These are phyloP conservation scores for Gymnopilus junonius DNA, from an alignment of 768 basidiomycete genomes.

Conservation along the genomic window DNA sequence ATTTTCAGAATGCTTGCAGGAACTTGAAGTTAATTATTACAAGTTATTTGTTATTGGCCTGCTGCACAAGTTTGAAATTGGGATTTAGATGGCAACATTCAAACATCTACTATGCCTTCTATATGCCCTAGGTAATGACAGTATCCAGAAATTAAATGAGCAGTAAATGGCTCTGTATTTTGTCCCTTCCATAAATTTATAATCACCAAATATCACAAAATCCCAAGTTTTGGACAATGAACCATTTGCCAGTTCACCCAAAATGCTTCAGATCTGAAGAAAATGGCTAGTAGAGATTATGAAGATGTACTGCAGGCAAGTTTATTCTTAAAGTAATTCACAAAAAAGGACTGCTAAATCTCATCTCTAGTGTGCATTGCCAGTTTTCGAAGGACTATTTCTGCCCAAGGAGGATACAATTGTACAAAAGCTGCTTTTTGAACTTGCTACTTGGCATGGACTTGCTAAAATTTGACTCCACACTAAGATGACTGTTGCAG, in stretches of 20 bases:
- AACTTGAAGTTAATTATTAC: constrained; percentile 27
- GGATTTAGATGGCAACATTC: constrained; percentile 36
- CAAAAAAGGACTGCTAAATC: not conserved
- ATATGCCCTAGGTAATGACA: constrained; percentile 17
- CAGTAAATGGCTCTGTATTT: constrained; percentile 24
- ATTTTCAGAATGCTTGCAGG: constrained; percentile 22
- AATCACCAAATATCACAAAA: not conserved
- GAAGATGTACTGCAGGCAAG: constrained; percentile 43
- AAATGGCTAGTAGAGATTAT: constrained; percentile 38
- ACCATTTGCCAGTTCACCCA: constrained; percentile 34
- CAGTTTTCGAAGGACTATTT: constrained; percentile 41
- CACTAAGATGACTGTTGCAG: constrained; percentile 21
- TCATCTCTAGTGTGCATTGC: constrained; percentile 38
- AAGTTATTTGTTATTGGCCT: constrained; percentile 33
- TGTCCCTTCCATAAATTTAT: too few relatives aligned
- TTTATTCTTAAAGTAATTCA: not conserved
- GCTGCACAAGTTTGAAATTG: constrained; percentile 42
- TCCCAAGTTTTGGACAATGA: constrained; percentile 14
- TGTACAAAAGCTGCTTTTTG: constrained; percentile 27
- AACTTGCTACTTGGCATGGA: constrained; percentile 37
- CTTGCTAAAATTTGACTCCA: constrained; percentile 37
- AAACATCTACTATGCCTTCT: constrained; percentile 36
- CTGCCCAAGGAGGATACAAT: constrained; percentile 26
- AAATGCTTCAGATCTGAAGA: constrained; percentile 35
- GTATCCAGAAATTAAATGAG: constrained; percentile 26